Base-by-base conservation (phyloP, 2,329 filamentous ascomycete genomes). In the Penicillium fuscoglaucum region DNA sequence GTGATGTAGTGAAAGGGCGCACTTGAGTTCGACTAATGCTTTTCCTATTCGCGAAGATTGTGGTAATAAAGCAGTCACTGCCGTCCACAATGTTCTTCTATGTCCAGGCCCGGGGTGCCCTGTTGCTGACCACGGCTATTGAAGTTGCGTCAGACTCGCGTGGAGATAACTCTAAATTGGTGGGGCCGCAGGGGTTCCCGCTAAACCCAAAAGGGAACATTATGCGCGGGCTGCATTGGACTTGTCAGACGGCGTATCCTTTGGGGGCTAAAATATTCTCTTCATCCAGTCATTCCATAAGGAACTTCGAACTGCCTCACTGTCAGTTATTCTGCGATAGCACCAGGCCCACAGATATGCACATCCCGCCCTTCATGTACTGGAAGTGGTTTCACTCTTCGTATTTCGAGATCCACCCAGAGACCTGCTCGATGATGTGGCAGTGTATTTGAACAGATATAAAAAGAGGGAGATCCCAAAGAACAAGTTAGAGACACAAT, bases 151-250 rank as follows among this genome's bases (percentile, higher is more conserved):
- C 28, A 31, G 45, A 33, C 45, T 48, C 29, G 12, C 19, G 19
- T 19, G 26, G 17, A 33, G n/a, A 49, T 35, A 33, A 49, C 29
- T 35, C 26, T 21, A 49, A 49, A n/a, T 26, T 17, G 3, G 46
- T 49, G 29, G 46, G 46, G 46, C 28, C 8, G 19, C 10, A 26
- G 1, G 4, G 6, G 47, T 15, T 15, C 31, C 9, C 19, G 3
- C 52, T 55, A 58, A 55, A 17, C 56, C 45, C 6, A 26, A 58
- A 37, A 26, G 12, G 35, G 56, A 28, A n/a, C 39, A 41, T 50
- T 46, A 8, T 49, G 50, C 40, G 19, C 39, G 19, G 29, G 31
- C 45, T 28, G 24, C 41, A 26, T 44, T n/a, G 21, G 28, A 35
- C 19, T 21, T 58, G 37, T 12, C 24, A 35, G 21, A 24, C 19